Percentiles rank a stretch among this genome's conserved stretches.
These are phyloP conservation scores for Fusarium torulosum DNA, from an alignment of 2,329 filamentous ascomycete species.

Conservation along the genomic window DNA sequence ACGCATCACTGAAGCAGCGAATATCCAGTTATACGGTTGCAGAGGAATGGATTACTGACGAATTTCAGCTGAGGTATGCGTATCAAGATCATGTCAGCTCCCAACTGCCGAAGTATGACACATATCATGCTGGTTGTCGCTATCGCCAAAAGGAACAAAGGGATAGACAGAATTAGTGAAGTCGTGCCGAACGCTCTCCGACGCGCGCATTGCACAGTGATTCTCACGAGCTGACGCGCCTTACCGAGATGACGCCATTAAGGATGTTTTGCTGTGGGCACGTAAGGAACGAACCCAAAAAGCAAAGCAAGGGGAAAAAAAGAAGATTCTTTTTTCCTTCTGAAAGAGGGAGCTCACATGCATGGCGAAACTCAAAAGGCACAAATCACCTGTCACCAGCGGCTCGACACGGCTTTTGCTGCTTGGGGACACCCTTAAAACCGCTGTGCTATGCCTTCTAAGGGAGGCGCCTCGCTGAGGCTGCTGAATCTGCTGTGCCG, in stretches of 20 bases:
- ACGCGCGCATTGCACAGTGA: background rate
- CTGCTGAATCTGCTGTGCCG: constrained; percentile 18
- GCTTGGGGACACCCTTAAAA: constrained; percentile 13
- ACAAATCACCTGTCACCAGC: constrained; percentile 29
- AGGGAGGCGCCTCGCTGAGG: constrained; percentile 3
- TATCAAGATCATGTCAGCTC: constrained; percentile 2
- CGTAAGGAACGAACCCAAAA: constrained; percentile 9
- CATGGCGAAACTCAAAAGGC: constrained; percentile 33
- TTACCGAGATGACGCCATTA: constrained; percentile 30
- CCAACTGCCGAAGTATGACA: constrained; percentile 19
- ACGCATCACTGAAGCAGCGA: constrained; percentile 2
- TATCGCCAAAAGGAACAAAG: constrained; percentile 1
- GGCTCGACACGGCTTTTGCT: constrained; percentile 14
- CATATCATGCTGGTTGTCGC: background rate
- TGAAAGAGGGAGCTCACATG: constrained; percentile 32
- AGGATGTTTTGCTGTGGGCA: constrained; percentile 8
- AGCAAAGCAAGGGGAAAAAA: constrained; percentile 29
- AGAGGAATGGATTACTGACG: constrained; percentile 14
- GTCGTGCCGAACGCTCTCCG: constrained; percentile 1
- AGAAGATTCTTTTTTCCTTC: constrained; percentile 40
- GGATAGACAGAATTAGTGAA: background rate
- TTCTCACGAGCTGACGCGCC: constrained; percentile 12
- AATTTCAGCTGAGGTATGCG: background rate
- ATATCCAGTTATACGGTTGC: constrained; percentile 2
- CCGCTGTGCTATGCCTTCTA: constrained; percentile 6